These are phyloP conservation scores for Peltaster fructicola DNA, from an alignment of 2,329 filamentous ascomycete genomes.

Conservation along the genomic window DNA sequence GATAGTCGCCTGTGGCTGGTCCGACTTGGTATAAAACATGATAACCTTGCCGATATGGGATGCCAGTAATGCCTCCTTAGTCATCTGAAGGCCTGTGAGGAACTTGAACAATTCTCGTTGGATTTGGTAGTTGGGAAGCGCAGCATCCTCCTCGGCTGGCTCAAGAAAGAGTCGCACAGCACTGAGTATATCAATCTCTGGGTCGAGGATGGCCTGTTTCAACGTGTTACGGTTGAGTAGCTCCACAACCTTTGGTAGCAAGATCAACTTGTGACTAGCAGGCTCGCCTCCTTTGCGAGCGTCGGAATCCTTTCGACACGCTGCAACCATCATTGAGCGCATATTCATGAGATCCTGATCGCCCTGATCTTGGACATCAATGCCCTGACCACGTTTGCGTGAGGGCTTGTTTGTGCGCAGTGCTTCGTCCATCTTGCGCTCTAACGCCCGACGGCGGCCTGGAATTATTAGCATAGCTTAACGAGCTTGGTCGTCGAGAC, in stretches of 20 bases:
- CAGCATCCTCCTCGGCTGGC: slow-evolving; percentile 71
- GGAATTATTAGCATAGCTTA: slow-evolving; percentile 4
- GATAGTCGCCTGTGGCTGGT: slow-evolving; percentile 70
- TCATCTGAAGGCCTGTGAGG: slow-evolving; percentile 63
- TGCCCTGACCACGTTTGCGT: slow-evolving; percentile 65
- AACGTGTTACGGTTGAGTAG: slow-evolving; percentile 81
- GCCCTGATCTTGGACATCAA: slow-evolving; percentile 78
- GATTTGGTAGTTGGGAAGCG: slow-evolving; percentile 89
- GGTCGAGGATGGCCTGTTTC: slow-evolving; percentile 70
- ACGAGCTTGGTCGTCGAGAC: slow-evolving; percentile 15
- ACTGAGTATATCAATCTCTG: slow-evolving; percentile 86
- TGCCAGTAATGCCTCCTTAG: slow-evolving; percentile 76
- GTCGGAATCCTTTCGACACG: slow-evolving; percentile 70
- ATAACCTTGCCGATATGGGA: slow-evolving; percentile 93
- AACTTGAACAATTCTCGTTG: slow-evolving; percentile 84
- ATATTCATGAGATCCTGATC: slow-evolving; percentile 80
- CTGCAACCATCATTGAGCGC: slow-evolving; percentile 76
- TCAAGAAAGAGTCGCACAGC: slow-evolving; percentile 96
- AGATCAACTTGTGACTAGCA: slow-evolving; percentile 80
- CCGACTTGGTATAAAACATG: slow-evolving; percentile 92
- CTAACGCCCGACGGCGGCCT: slow-evolving; percentile 63
- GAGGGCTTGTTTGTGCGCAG: slow-evolving; percentile 66
- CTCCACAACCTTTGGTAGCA: slow-evolving; percentile 76
- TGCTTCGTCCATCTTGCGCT: slow-evolving; percentile 73
- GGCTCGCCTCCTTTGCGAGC: slow-evolving; percentile 65